Evolutionary conservation across 495 filamentous ascomycete species (phyloP), one percentile per base, ranked within the genome.

Genomic region (Annulohypoxylon nitens): DNA sequence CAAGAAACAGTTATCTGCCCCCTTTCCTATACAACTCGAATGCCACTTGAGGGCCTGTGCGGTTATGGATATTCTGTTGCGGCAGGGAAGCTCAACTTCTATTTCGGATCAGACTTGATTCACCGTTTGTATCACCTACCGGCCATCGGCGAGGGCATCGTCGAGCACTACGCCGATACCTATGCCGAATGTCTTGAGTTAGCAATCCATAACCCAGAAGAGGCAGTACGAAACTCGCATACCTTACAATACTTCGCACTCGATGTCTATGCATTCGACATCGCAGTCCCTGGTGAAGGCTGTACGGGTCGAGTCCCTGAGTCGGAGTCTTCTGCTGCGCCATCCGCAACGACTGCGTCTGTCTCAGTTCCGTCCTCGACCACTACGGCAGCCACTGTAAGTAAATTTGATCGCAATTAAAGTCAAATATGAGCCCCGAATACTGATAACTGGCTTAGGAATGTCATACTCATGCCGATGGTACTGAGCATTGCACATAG

Each of bases 1-100:
- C 76, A 81, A 7, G 86, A 90, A 73, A 90, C 89, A 30, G 89
- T 90, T 45, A 89, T 91, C 74, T 91, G 88, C 77, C 80, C 82
- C 8, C 79, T 86, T 12, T 89, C 87, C 20, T 90, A 84, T 74
- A 62, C 69, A 2, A 81, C 76, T 11, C 84, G 88, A 18, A 81
- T 80, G 33, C 81, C 81, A 16, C 85, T 90, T 23, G 81, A 82
- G 16, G 81, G 81, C 4, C 80, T 90, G 74, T 90, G 88, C 67
- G 82, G 80, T 1, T 74, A 83, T 41, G 88, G 88, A 26, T 88
- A 87, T 75, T 85, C 81, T 9, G 83, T 90, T 5, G 78, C 86
- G 4, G 51, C 37, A 14, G 64, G 70, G 1, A 74, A 81, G 43
- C 83, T 84, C 11, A 89, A 88, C 72, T 80, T 82, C 63, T 90